Base-by-base conservation (phyloP, 1,284 basidiomycete species). In the Gomphus sp. region DNA sequence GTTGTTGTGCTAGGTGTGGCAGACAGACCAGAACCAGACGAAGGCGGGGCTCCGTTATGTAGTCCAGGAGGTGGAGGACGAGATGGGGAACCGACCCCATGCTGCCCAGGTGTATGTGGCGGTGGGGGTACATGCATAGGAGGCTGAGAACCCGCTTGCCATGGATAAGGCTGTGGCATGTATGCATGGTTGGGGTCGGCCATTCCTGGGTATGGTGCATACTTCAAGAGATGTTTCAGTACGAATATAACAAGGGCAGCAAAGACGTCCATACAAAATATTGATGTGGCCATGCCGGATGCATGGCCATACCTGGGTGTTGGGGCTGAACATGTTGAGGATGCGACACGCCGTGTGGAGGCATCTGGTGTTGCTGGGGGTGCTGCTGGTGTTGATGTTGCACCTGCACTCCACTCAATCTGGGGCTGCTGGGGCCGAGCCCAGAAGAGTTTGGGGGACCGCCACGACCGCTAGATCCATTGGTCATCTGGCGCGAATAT, bases 401-500 rank as follows among this genome's bases (percentile, higher is more conserved):
- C 31, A 60, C 52, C n/a, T 45, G 54, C 70, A 45, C 64, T 51
- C 51, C 71, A 69, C 50, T 55, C 52, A 52, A 56, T 6, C 76
- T 71, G 28, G 79, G 77, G 18, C 75, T 76, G 53, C 77, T 73
- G 4, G 78, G 75, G 55, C 74, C 78, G 66, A 62, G 81, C 45
- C 47, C 79, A 33, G 78, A 77, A 56, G 74, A 72, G 62, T 79
- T 76, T 56, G 82, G 79, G 59, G 85, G 79, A 53, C 79, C 75
- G 43, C 77, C 65, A 52, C 66, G 66, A 53, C 61, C 62, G 33
- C 64, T 80, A 60, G 71, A 73, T 47, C 84, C 85, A 65, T 89
- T 89, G 7, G 78, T 72, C 69, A 84, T 76, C 55, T 79, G 77
- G 9, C 85, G 80, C 53, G 77, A 64, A 69, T 81, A 87, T 44